These are phyloP conservation scores for Oligophagozyma castellii DNA, from an alignment of 1,139 yeast species.

Conservation along the genomic window DNA sequence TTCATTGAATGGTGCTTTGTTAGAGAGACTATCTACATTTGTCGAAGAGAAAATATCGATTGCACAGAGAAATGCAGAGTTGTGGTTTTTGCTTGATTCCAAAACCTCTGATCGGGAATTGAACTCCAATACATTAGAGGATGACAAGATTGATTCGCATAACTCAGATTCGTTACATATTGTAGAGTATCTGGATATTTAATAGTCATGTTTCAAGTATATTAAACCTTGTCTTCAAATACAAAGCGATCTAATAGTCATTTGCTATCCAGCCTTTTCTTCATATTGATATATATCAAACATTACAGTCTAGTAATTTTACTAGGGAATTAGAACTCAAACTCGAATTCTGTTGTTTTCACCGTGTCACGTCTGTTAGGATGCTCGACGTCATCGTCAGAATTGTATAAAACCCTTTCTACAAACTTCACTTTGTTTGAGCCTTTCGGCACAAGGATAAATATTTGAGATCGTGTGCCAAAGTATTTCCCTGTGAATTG, in stretches of 20 bases:
- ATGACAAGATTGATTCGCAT: conserved; percentile 1
- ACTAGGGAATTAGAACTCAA: too few species aligned
- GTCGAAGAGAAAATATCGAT: conserved; percentile 18
- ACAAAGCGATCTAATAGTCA: too few species aligned
- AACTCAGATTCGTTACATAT: conserved; percentile 2
- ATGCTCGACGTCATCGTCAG: conserved; percentile 21
- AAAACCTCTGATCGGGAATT: conserved; percentile 6
- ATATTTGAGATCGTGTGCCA: conserved; percentile 86
- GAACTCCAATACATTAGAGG: not conserved
- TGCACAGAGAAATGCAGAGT: conserved; percentile 20
- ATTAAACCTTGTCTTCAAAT: too few species aligned
- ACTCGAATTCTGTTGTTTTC: too few species aligned
- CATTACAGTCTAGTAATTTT: too few species aligned
- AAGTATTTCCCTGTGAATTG: conserved; percentile 39
- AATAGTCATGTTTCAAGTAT: not conserved
- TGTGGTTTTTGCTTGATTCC: conserved; percentile 20
- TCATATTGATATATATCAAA: too few species aligned
- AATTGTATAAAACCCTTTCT: conserved; percentile 31
- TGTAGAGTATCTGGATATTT: conserved; percentile 3
- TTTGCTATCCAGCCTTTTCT: too few species aligned
- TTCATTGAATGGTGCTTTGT: conserved; percentile 16
- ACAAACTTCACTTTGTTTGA: conserved; percentile 32
- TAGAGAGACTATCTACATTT: conserved; percentile 15
- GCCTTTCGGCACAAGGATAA: conserved; percentile 42
- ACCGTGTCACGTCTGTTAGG: too few species aligned